phyloP scores from a whole-genome alignment of 1,139 yeast genomes.

The Debaryomyces nepalensis region DNA sequence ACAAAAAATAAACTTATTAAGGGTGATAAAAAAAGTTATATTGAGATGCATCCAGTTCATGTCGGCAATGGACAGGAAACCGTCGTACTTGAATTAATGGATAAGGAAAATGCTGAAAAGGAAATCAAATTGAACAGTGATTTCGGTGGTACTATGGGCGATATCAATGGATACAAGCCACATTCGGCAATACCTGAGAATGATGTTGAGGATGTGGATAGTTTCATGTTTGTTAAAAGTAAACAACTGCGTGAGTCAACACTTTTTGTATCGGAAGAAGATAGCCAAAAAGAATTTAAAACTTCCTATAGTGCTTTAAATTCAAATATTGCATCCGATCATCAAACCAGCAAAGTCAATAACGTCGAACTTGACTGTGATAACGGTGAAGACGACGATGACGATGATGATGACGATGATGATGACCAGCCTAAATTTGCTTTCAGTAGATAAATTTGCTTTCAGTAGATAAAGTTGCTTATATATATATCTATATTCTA shows the following conservation, averaged over 20 bases:
- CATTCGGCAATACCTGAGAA: conserved; percentile 14
- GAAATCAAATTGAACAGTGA: conserved; percentile 24
- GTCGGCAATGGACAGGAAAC: conserved; percentile 21
- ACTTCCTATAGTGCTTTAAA: neutral
- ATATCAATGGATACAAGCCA: conserved; percentile 25
- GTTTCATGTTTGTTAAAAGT: conserved; percentile 2
- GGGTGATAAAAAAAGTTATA: conserved; percentile 30
- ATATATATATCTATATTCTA: conserved; percentile 13
- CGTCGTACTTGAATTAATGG: conserved; percentile 10
- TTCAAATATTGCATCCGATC: neutral
- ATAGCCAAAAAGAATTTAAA: conserved; percentile 17
- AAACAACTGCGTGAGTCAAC: neutral
- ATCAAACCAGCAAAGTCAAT: neutral
- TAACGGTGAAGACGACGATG: conserved; percentile 22
- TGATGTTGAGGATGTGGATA: conserved; percentile 16
- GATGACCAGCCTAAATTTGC: conserved; percentile 46
- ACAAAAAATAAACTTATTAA: conserved; percentile 30
- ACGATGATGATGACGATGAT: conserved; percentile 39
- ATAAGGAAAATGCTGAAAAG: conserved; percentile 13
- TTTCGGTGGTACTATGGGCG: conserved; percentile 32
- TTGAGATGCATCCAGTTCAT: conserved; percentile 28
- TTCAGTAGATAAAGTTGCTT: conserved; percentile 26
- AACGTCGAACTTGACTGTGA: conserved; percentile 3
- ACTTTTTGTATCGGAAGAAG: conserved; percentile 22
- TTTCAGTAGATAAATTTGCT: conserved; percentile 36